phyloP scores from a whole-genome alignment of 108 stramenopile species.

The Aurantiochytrium sp. region DNA sequence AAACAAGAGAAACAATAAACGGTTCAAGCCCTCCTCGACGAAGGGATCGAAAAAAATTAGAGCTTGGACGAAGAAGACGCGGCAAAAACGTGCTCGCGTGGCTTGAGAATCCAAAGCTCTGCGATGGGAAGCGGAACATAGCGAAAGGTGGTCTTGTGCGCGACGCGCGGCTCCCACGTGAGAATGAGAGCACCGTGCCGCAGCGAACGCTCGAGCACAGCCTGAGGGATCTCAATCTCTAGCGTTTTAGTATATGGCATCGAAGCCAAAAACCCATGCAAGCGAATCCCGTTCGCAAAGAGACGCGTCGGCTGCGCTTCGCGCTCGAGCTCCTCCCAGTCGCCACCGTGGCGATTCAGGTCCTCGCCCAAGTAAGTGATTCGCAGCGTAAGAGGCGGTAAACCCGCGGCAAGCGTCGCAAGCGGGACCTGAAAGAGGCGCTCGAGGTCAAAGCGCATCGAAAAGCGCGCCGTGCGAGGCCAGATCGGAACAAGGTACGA shows the following conservation, averaged over 20 bases:
- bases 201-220: neutral
- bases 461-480: neutral
- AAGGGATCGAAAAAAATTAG: no score
- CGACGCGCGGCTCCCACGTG: neutral
- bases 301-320: neutral
- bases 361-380: constrained; percentile 7
- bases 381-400: neutral
- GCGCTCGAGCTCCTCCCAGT: constrained; percentile 14
- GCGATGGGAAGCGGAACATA: neutral
- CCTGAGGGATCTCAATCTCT: neutral
- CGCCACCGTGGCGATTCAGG: neutral
- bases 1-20: no score
- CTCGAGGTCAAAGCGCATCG: neutral
- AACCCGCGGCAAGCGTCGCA: neutral
- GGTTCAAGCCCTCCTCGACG: no score
- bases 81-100: neutral
- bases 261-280: neutral
- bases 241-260: neutral
- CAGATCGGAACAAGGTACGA: neutral
- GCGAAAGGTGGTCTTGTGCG: constrained; percentile 15
- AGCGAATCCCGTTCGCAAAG: neutral
- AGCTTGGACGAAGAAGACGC: neutral
- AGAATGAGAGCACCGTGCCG: neutral
- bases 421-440: neutral
- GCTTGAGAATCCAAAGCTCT: neutral